Evolutionary conservation across 805 yeast species (phyloP), one percentile per base, ranked within the genome.

Genomic region (Brettanomyces bruxellensis): DNA sequence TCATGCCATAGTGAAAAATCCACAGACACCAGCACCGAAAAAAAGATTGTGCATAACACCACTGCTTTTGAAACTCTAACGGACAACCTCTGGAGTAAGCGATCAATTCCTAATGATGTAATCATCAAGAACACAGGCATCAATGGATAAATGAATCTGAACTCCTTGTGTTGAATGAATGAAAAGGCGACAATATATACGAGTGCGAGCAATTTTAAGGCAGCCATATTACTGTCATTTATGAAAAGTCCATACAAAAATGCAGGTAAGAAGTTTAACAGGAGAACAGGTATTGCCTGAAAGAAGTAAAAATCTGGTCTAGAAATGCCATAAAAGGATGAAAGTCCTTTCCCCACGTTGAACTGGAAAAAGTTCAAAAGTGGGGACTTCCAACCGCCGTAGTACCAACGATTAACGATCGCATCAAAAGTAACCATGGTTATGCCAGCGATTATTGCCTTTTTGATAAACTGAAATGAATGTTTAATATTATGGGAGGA

Each of bases 61-160:
- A 50, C 24, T 4, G 51, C 4, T 54, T 45, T 53, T 22, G 45
- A 37, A 5, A 25, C 32, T 13, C 13, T 40, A 7, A 22, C 22
- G 2, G 55, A 46, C 2, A 47, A n/a, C 14, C n/a, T 44, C 32
- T 40, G 35, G 1, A 49, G 35, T 4, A 55, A 5, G 14, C 50
- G 40, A 3, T 46, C 35, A 9, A 65, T 50, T 1, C 75, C 75
- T 35, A 61, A 58, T 0, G 86, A 73, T 0, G 81, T 61, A 23
- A 79, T 60, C 1, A 78, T 46, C 13, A 83, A 68, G 50, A 88
- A 64, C 2, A 87, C 55, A 1, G 99, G 97, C 65, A 86, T 81
- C 45, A 93, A 59, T 2, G 95, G 95, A 54, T 83, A 88, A 14
- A 95, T 71, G 61, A 93, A 93, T 41, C 99, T 73, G 55, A 89